Evolutionary conservation across 306 rosid genomes (phyloP).

Genomic region (Glycyrrhiza uralensis): DNA sequence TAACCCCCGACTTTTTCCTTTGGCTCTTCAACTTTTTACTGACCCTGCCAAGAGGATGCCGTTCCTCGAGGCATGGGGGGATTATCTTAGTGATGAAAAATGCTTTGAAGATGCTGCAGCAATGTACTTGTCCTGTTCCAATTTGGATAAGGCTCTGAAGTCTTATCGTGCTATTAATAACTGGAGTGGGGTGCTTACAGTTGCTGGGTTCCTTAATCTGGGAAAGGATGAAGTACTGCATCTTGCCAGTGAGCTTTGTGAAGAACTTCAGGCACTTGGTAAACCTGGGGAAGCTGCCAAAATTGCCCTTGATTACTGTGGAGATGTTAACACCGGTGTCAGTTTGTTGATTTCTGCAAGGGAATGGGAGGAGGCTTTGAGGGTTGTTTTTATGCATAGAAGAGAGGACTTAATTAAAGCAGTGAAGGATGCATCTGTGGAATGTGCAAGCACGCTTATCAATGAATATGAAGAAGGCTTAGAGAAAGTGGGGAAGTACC

Average conservation of each 20-base stretch:
- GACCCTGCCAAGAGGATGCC: conserved; percentile 64
- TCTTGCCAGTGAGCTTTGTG: conserved; percentile 86
- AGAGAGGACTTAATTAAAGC: conserved; percentile 62
- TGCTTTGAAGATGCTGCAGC: conserved; percentile 80
- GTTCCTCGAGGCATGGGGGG: conserved; percentile 96
- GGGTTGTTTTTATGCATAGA: conserved; percentile 70
- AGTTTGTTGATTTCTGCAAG: conserved; percentile 33
- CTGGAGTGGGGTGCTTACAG: conserved; percentile 86
- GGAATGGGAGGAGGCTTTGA: conserved; percentile 72
- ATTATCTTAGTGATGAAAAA: conserved; percentile 71
- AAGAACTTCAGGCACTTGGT: conserved; percentile 96
- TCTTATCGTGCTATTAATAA: conserved; percentile 71
- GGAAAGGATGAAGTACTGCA: conserved; percentile 60
- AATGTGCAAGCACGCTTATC: conserved; percentile 66
- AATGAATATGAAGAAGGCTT: conserved; percentile 82
- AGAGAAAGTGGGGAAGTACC: conserved; percentile 93
- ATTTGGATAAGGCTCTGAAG: conserved; percentile 82
- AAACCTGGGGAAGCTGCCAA: conserved; percentile 94
- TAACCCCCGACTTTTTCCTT: conserved; percentile 76
- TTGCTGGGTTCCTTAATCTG: conserved; percentile 77
- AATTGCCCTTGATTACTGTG: conserved; percentile 82
- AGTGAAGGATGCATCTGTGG: conserved; percentile 69
- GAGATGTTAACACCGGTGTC: conserved; percentile 46
- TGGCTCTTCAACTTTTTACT: conserved; percentile 80
- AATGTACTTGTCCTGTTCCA: conserved; percentile 73